Conservation (phyloP, 2,329 filamentous ascomycete species). For the Aspergillus transmontanensis region DNA sequence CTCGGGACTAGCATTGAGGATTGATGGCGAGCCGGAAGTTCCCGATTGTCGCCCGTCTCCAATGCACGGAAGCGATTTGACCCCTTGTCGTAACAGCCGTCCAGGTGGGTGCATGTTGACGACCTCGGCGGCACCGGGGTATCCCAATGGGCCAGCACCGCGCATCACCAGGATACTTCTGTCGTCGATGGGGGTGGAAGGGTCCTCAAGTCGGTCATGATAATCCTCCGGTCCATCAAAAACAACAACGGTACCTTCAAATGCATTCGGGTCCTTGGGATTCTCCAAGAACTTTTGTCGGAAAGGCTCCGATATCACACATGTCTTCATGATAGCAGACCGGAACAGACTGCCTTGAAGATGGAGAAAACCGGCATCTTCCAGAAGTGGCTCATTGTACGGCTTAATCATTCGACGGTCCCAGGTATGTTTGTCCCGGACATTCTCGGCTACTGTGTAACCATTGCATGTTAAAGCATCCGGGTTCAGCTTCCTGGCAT, state of each 20-base stretch:
- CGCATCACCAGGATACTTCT: slow-evolving; percentile 54
- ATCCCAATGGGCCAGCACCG: slow-evolving; percentile 53
- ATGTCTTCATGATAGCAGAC: slow-evolving; percentile 58
- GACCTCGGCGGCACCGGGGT: slow-evolving; percentile 55
- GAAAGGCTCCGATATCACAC: slow-evolving; percentile 52
- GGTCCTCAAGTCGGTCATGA: slow-evolving; percentile 46
- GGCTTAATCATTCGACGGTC: slow-evolving; percentile 52
- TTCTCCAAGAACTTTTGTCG: slow-evolving; percentile 49
- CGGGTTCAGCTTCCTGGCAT: slow-evolving; percentile 50
- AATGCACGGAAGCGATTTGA: slow-evolving; percentile 53
- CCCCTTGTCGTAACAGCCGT: slow-evolving; percentile 48
- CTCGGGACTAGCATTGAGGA: slow-evolving; percentile 59
- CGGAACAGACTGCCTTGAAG: slow-evolving; percentile 53
- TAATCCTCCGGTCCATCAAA: slow-evolving; percentile 58
- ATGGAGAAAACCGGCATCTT: slow-evolving; percentile 56
- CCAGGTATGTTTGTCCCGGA: slow-evolving; percentile 51
- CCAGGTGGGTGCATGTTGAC: slow-evolving; percentile 56
- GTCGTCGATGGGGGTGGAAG: slow-evolving; percentile 41
- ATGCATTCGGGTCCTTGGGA: slow-evolving; percentile 51
- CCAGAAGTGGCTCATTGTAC: slow-evolving; percentile 50
- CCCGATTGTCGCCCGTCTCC: slow-evolving; percentile 60
- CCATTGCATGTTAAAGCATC: slow-evolving; percentile 52
- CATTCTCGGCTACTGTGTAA: slow-evolving; percentile 48
- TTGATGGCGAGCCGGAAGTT: slow-evolving; percentile 58
- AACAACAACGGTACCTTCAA: slow-evolving; percentile 51